Base-by-base conservation (phyloP, 441 rosid genomes). In the Adansonia rubrostipa region DNA sequence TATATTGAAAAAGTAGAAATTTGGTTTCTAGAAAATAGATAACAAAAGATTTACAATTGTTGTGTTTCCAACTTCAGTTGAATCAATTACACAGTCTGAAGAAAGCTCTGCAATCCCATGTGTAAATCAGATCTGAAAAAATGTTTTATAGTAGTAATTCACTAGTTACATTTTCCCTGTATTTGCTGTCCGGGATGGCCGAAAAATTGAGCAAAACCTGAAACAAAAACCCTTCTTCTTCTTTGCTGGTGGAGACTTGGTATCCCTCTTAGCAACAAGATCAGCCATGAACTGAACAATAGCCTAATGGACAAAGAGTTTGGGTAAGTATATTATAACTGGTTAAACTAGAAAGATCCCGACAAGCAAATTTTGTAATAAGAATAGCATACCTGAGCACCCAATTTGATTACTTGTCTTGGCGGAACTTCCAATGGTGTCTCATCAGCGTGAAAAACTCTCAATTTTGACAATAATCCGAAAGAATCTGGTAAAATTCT, bases 361-460 rank as follows among this genome's bases (percentile, higher is more conserved):
- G 60, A 77, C 4, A 45, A 71, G 51, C 14, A 42, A 28, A 62
- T 47, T 58, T 77, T 74, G 75, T 42, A 24, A 20, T 9, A 9
- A 54, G 6, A 15, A 8, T 42, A 60, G 36, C 44, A 66, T 77
- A 91, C 92, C 91, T 89, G 90, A 82, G 95, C 90, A 28, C 95
- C 93, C 79, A 82, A 22, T 71, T 81, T 79, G 57, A 80, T 51
- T 15, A 88, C 87, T 71, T 88, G 73, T 77, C 87, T 86, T 4
- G 95, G 91, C 58, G 95, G 95, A 78, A 88, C 82, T 85, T 88
- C 90, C 68, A 91, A 71, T 8, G 95, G 93, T 74, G 92, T 89
- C 82, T 88, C 93, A 65, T 86, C 86, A 0, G 89, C 87, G 1
- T 61, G 82, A 3, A 91, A 86, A 44, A 87, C 85, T 68, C 87